These are phyloP conservation scores for Blastobotrys proliferans DNA, from an alignment of 1,139 yeast species.

Conservation along the genomic window DNA sequence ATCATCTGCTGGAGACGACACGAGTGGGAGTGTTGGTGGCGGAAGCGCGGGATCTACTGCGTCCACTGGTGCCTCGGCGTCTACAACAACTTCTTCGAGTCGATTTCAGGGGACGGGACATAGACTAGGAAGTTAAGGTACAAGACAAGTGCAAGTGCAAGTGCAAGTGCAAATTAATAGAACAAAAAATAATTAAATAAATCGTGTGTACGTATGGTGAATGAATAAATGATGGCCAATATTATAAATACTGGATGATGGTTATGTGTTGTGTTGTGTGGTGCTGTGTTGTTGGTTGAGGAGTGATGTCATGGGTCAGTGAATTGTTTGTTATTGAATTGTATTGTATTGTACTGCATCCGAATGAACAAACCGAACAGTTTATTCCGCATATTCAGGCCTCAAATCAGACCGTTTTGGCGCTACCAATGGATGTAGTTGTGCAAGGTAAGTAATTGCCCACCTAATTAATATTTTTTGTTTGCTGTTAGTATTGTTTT, in stretches of 20 bases:
- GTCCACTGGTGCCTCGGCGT: constrained; percentile 3
- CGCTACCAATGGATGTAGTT: constrained; percentile 69
- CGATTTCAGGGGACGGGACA: constrained; percentile 26
- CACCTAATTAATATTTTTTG: constrained; percentile 34
- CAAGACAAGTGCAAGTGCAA: no score
- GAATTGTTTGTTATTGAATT: no score
- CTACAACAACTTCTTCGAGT: neutral
- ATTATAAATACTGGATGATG: no score
- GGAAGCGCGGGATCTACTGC: neutral
- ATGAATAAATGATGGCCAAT: no score
- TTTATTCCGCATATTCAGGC: constrained; percentile 49
- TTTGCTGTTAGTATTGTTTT: neutral
- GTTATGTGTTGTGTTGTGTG: no score
- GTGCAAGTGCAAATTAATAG: no score
- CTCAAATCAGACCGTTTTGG: constrained; percentile 69
- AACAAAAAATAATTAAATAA: no score
- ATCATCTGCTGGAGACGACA: neutral
- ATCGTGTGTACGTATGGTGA: no score
- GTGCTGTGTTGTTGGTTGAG: no score
- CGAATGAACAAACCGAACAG: no score
- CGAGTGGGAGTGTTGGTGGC: neutral
- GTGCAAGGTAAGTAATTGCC: constrained; percentile 84
- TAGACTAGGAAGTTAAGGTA: constrained; percentile 30
- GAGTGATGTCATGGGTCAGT: no score
- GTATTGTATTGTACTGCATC: no score